Percentiles rank a stretch among this genome's conserved stretches.
Evolutionary conservation across 495 filamentous ascomycete genomes (phyloP).

Genomic region (Umbilicaria muhlenbergii): DNA sequence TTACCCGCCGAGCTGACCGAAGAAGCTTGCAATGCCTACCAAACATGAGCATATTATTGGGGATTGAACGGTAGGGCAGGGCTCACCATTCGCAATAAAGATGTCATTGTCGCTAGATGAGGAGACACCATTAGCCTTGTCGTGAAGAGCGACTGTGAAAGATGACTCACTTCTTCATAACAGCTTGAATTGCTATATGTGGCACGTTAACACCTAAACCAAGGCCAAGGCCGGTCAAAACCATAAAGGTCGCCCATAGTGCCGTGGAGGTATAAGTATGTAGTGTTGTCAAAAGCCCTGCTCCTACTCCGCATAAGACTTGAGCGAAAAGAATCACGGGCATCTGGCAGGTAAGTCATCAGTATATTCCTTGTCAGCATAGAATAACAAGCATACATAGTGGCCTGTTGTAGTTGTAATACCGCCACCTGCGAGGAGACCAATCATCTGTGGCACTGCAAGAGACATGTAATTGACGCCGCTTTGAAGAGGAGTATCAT

Average conservation of each 20-base stretch:
- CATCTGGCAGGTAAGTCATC: constrained; percentile 17
- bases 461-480: constrained; percentile 37
- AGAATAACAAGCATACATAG: too few species aligned
- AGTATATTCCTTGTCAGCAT: too few species aligned
- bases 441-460: constrained; percentile 24
- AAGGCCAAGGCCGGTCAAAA: constrained; percentile 21
- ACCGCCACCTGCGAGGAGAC: constrained; percentile 18
- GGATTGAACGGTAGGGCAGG: too few species aligned
- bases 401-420: constrained; percentile 12
- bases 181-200: constrained; percentile 6
- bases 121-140: too few species aligned
- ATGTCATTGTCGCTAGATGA: constrained; percentile 3
- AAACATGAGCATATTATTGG: neutral
- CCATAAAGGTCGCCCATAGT: constrained; percentile 43
- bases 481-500: constrained; percentile 25
- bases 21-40: constrained; percentile 3
- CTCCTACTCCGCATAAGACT: too few species aligned
- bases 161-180: too few species aligned
- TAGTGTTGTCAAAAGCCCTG: constrained; percentile 39
- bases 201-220: constrained; percentile 7
- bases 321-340: too few species aligned
- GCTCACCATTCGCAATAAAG: constrained; percentile 5
- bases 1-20: constrained; percentile 5
- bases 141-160: too few species aligned
- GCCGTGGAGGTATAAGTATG: constrained; percentile 22